phyloP scores from a whole-genome alignment of 331 rosid species.

The Arachis monticola region DNA sequence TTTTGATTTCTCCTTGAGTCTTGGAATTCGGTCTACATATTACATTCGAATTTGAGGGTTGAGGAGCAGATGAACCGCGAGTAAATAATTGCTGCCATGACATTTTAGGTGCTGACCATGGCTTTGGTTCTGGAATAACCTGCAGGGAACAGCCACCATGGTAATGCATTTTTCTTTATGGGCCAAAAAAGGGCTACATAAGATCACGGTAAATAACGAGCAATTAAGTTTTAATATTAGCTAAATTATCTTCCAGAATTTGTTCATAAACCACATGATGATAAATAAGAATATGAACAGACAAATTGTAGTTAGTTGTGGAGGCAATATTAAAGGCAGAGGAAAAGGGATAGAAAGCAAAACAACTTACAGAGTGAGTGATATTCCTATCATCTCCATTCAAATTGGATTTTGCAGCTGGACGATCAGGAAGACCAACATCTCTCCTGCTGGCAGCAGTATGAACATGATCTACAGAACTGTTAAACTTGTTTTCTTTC shows the following conservation, averaged over 20 bases:
- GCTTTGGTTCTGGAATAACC: slow-evolving; percentile 71
- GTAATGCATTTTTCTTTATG: slow-evolving; percentile 32
- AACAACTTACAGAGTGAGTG: slow-evolving; percentile 73
- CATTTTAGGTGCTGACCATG: slow-evolving; percentile 73
- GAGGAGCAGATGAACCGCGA: slow-evolving; percentile 68
- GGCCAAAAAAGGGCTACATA: background rate
- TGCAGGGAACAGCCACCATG: slow-evolving; percentile 54
- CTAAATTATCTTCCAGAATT: slow-evolving; percentile 1
- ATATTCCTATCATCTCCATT: slow-evolving; percentile 70
- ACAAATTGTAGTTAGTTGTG: slow-evolving; percentile 1
- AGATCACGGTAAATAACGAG: slow-evolving; percentile 12
- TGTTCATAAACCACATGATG: slow-evolving; percentile 7
- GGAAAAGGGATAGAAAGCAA: slow-evolving; percentile 33
- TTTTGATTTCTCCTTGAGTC: slow-evolving; percentile 62
- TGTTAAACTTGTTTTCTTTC: slow-evolving; percentile 72
- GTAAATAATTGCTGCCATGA: slow-evolving; percentile 98
- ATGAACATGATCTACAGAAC: slow-evolving; percentile 70
- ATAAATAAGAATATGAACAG: slow-evolving; percentile 16
- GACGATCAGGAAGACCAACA: slow-evolving; percentile 63
- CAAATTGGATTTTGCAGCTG: slow-evolving; percentile 57
- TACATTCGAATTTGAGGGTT: slow-evolving; percentile 69
- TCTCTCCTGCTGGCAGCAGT: slow-evolving; percentile 64
- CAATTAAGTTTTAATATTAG: slow-evolving; percentile 17
- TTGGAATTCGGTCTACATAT: slow-evolving; percentile 87
- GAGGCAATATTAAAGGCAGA: background rate